phyloP scores from a whole-genome alignment of 371 early-diverging fungal species.

The Mortierella polycephala region DNA sequence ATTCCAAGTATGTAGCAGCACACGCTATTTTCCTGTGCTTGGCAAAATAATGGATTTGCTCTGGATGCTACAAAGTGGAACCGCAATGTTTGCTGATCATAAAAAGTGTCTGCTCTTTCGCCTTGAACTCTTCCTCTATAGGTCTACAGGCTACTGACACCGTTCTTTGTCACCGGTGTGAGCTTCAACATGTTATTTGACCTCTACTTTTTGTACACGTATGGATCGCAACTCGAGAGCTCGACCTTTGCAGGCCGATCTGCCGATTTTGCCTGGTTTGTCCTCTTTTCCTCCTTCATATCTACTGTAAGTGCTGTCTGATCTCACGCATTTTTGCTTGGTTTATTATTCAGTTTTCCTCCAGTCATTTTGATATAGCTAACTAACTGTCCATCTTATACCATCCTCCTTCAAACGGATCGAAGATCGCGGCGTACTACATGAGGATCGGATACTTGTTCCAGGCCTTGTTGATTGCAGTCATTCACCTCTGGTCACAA shows the following conservation, averaged over 20 bases:
- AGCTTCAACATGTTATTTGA: conserved; percentile 72
- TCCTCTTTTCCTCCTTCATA: conserved; percentile 55
- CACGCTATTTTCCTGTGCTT: not conserved
- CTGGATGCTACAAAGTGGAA: not conserved
- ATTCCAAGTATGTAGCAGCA: conserved; percentile 52
- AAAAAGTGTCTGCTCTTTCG: not conserved
- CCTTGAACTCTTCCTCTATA: conserved; percentile 41
- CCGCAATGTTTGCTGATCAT: not conserved
- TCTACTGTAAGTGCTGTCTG: conserved; percentile 30
- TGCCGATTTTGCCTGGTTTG: conserved; percentile 86
- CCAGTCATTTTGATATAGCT: not conserved
- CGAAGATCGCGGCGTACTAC: conserved; percentile 25
- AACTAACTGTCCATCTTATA: conserved; percentile 1
- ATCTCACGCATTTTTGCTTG: not conserved
- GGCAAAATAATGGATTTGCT: not conserved
- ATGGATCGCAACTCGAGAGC: conserved; percentile 78
- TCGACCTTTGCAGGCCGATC: conserved; percentile 74
- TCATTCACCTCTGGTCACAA: conserved; percentile 84
- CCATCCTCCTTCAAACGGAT: conserved; percentile 1
- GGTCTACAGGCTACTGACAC: conserved; percentile 82
- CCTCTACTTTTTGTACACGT: conserved; percentile 77
- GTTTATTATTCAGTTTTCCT: not conserved
- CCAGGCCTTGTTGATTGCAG: conserved; percentile 70
- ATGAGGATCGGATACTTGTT: conserved; percentile 30
- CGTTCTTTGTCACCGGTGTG: conserved; percentile 69